Evolutionary conservation across 495 filamentous ascomycete genomes (phyloP), one percentile per base, ranked within the genome.

Genomic region (Hyaloscypha variabilis): DNA sequence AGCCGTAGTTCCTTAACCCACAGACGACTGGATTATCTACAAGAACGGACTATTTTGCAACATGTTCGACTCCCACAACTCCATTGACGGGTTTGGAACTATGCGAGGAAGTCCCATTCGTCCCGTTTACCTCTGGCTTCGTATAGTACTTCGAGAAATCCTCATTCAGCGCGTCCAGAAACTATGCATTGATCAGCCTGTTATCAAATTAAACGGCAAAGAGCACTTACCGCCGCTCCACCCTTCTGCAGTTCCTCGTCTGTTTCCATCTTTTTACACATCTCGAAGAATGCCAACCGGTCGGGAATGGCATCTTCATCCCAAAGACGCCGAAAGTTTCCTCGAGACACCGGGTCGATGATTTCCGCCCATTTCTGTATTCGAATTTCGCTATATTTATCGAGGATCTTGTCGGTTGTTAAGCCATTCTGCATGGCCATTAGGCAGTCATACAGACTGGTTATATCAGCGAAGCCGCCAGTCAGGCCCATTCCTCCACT

Each of bases 381-480:
- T 19, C 86, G 80, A 56, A 83, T 76, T 68, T 87, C 82, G 63
- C 77, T 80, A 70, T 88, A 89, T 58, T 82, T 72, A 46, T 85
- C 82, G 11, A 89, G 71, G 54, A 89, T 87, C 17, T 69, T 72
- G 57, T 85, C 84, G 65, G 85, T 83, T 2, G 83, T 81, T 29
- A 77, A 74, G 2, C 79, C 81, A 24, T 81, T 77, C 70, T 82
- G 81, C 30, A 89, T 83, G 1, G 84, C 85, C n/a, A 79, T 74
- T 2, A 89, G 75, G 58, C 82, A 82, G 64, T 89, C 86, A 63
- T 77, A 84, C 23, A 89, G 77, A 2, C 81, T 80, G 23, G 83
- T 83, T 1, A 87, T 77, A 61, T 89, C 86, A 17, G 82, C 85
- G 39, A 89, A 82, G 0, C 86, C 86, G 13, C 85, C 85, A 0